Evolutionary conservation across 2,329 filamentous ascomycete genomes (phyloP), one percentile per base, ranked within the genome.

Genomic region (Pseudomassariella vexata): DNA sequence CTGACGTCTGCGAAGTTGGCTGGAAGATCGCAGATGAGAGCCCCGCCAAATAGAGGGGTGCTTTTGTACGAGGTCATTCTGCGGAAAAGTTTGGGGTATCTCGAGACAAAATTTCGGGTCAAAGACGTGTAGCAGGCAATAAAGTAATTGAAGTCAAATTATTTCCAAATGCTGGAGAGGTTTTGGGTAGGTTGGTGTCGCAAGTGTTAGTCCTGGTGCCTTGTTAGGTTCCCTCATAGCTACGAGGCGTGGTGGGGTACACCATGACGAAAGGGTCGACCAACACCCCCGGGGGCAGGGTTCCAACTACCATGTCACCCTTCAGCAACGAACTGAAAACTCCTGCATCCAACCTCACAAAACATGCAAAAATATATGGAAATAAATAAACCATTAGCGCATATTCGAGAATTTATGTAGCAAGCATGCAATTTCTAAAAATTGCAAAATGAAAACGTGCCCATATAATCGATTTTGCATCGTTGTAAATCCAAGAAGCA

Each of bases 1-100:
- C 81, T 86, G 36, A 85, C 80, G 49, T 89, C 84, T 45, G 73
- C 73, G 56, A 85, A 86, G 41, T 68, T 70, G 31, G 65, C 56
- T 10, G 84, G 84, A 10, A 88, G 63, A 39, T 86, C 80, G 48
- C 70, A 75, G 43, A 71, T 66, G 41, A 88, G 73, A 39, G 83
- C 82, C 53, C 82, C 82, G 53, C 83, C 84, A 53, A 79, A 89
- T 28, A 89, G 76, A 34, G 72, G 64, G 28, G 70, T 78, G 46
- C 52, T 66, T 39, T 63, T 64, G 59, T 72, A 86, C 18, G 60
- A 24, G 19, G 33, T 16, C 33, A 36, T 36, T 15, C 15, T 28
- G n/a, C 14, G 21, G 24, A n/a, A 21, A 14, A n/a, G 16, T 20
- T 17, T 22, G 19, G 15, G 10, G 14, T 10, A n/a, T 17, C 10